Evolutionary conservation across 2,329 filamentous ascomycete species (phyloP), one percentile per base, ranked within the genome.

Genomic region (Leptographium galeiforme): DNA sequence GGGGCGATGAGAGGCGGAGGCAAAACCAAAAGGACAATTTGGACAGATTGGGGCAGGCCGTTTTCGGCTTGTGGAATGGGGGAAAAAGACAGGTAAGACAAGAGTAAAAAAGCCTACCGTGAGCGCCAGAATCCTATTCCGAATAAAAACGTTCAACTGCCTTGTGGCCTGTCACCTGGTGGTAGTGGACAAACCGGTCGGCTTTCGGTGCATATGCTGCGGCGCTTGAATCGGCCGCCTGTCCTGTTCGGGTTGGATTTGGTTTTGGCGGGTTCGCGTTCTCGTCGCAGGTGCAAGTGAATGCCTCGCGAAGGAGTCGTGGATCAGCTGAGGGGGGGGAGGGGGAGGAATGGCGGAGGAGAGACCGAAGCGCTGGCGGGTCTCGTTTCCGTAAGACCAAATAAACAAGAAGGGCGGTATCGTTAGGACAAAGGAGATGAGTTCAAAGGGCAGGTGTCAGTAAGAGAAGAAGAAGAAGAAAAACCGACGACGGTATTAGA

Each of bases 281-380:
- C 61, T 61, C 32, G 62, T 63, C 64, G 64, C 63, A 66, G 62
- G 60, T 60, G 64, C 66, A 66, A 67, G 60, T 64, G 61, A 67
- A 67, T 67, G 64, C 64, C 61, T 60, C 64, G 58, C 65, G 63
- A 63, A 39, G 58, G 41, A 41, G 49, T n/a, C 5, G 8, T 32
- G 50, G 12, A 14, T 38, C 32, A 36, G 32, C 13, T 5, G 38
- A 44, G 34, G 43, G 12, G 25, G 38, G 43, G 12, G 38, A 44
- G 12, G 41, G 6, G 2, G 18, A 44, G 16, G n/a, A 41, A 51
- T 19, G 14, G 30, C 2, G 19, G 19, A 30, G 14, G 44, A n/a
- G 10, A 44, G 19, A 33, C 33, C n/a, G 44, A 11, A 18, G 41
- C 19, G 40, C 25, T 44, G 41, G n/a, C 40, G 8, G n/a, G 40